phyloP scores from a whole-genome alignment of 352 stramenopile species.

The Phytophthora nicotianae region DNA sequence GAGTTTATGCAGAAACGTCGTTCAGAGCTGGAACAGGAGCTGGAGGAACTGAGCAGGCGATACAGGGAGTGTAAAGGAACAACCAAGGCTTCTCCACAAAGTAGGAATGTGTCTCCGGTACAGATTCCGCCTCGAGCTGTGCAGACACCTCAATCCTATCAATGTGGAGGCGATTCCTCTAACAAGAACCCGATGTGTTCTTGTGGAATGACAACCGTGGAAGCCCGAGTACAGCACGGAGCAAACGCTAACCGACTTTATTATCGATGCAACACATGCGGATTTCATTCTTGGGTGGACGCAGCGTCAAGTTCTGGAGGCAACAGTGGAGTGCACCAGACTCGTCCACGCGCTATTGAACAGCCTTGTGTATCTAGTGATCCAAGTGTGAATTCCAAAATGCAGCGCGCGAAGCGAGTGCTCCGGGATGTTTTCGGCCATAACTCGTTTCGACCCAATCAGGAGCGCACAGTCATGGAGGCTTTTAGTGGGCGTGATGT shows the following conservation, averaged over 20 bases:
- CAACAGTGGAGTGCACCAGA: constrained; percentile 14
- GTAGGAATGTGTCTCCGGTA: constrained; percentile 23
- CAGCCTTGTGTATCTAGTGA: constrained; percentile 53
- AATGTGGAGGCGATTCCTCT: constrained; percentile 9
- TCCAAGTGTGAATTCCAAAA: constrained; percentile 62
- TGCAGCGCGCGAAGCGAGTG: constrained; percentile 71
- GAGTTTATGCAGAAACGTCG: constrained; percentile 50
- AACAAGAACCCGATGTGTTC: constrained; percentile 47
- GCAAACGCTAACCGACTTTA: constrained; percentile 69
- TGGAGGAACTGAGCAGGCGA: constrained; percentile 61
- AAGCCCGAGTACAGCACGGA: constrained; percentile 71
- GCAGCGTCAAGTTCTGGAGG: constrained; percentile 14
- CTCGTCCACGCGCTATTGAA: constrained; percentile 18
- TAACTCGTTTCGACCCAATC: constrained; percentile 93
- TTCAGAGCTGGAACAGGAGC: constrained; percentile 55
- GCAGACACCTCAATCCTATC: constrained; percentile 12
- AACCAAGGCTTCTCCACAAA: constrained; percentile 19
- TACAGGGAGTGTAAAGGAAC: constrained; percentile 64
- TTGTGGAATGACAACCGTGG: constrained; percentile 63
- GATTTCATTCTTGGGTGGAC: constrained; percentile 79
- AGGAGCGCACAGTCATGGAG: constrained; percentile 95
- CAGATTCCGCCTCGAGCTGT: constrained; percentile 11
- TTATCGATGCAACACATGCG: constrained; percentile 74
- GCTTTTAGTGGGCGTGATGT: constrained; percentile 94
- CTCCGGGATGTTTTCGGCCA: constrained; percentile 95